Evolutionary conservation across 225 moss, liverwort and hornwort species (phyloP).

Genomic region (Climacium dendroides): DNA sequence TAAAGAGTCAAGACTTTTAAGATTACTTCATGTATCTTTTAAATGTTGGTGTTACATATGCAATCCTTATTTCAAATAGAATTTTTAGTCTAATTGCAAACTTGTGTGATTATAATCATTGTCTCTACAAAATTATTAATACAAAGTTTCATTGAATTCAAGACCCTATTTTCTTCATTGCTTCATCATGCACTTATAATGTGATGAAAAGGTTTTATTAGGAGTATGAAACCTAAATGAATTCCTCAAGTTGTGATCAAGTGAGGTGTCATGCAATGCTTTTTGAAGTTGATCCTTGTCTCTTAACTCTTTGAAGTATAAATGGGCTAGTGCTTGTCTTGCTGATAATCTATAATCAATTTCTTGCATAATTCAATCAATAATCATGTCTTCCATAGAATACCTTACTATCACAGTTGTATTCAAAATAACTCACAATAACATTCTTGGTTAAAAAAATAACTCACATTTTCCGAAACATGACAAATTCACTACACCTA

Average conservation of each 20-base stretch:
- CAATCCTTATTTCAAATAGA: not conserved
- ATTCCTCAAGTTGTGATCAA: not conserved
- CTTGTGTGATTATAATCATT: not conserved
- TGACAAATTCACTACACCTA: not conserved
- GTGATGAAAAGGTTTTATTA: not conserved
- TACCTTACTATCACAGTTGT: not conserved
- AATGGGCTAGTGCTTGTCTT: slow-evolving; percentile 53
- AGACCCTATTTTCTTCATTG: not conserved
- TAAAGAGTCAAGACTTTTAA: not conserved
- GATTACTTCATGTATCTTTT: not conserved
- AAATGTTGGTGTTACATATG: not conserved
- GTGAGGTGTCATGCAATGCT: slow-evolving; percentile 12
- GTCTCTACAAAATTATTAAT: not conserved
- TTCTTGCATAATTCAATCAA: not conserved
- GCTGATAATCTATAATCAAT: slow-evolving; percentile 31
- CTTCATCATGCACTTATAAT: not conserved
- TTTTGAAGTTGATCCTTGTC: slow-evolving; percentile 59
- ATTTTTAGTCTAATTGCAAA: not conserved
- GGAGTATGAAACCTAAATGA: not conserved
- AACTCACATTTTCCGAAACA: fast-evolving
- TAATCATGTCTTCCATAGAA: too few relatives aligned
- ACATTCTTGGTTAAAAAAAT: not conserved
- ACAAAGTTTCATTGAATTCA: not conserved
- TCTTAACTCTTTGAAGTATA: slow-evolving; percentile 61
- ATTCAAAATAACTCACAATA: not conserved